Base-by-base conservation (phyloP, 108 stramenopile species). In the Phaeodactylum tricornutum region DNA sequence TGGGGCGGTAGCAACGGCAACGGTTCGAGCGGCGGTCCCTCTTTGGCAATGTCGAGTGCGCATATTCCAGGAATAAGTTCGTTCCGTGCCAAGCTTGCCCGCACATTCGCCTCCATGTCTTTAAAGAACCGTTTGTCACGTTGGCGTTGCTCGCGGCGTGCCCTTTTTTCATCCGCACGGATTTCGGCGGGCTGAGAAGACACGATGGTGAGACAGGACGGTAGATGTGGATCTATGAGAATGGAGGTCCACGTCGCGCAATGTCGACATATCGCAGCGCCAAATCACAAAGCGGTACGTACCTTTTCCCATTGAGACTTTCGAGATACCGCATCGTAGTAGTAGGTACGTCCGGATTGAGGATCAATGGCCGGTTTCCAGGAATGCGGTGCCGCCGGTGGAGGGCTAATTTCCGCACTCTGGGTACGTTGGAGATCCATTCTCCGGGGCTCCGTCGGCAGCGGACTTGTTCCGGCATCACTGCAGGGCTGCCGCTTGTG, bases 311-410 rank as follows among this genome's bases (percentile, higher is more conserved):
- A 85, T 57, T 75, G 72, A 20, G 74, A 70, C 47, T 61, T 47
- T 30, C 64, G 43, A 14, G 77, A 62, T 20, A 67, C 59, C 7
- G 68, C 47, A 49, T 73, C 58, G 45, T 77, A 85, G 43, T 81
- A 85, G 41, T 85, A 85, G 14, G 73, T 78, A 29, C 62, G 57
- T 16, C 79, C 78, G 7, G 83, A 57, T 2, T 33, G 19, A 9
- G 65, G 56, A 50, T 85, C 83, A 38, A 67, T 68, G 0, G 83
- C 79, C 14, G 63, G 63, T 20, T 75, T 69, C 83, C 83, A 84
- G 8, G 49, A 21, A 2, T 40, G n/a, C 22, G 23, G 19, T 34
- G 11, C 12, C 33, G 11, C 8, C 8, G 8, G 8, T 8, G 33
- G 33, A 34, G 8, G 8, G 12, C 12, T 34, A 12, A 11, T 34